A percentile compares a stretch with the other conserved stretches of the same genome.
Conservation (phyloP, 768 basidiomycete species). For the Lactarius trivialis region DNA sequence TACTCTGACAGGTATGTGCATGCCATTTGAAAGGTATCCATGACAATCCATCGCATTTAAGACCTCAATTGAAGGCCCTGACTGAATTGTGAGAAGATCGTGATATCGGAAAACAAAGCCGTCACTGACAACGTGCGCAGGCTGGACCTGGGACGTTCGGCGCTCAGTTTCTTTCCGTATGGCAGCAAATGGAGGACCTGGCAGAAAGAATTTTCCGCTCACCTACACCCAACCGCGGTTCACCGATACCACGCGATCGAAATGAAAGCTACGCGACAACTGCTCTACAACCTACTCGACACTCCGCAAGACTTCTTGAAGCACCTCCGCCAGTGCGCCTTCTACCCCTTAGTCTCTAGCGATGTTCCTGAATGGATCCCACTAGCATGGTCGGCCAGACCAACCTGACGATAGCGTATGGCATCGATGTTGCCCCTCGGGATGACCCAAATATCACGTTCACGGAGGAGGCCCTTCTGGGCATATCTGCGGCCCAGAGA, state of each 20-base stretch:
- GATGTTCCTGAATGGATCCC: neutral
- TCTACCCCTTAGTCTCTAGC: neutral
- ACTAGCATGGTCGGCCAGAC: constrained; percentile 29
- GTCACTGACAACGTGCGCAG: constrained; percentile 24
- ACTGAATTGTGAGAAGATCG: constrained; percentile 23
- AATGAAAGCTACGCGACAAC: constrained; percentile 27
- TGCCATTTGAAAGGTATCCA: neutral
- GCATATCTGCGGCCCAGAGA: constrained; percentile 31
- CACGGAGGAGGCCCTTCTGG: constrained; percentile 35
- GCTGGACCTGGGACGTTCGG: constrained; percentile 37
- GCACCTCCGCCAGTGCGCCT: constrained; percentile 33
- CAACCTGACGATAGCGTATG: constrained; percentile 39
- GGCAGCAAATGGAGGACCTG: constrained; percentile 37
- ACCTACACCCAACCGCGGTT: constrained; percentile 34
- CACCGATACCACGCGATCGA: constrained; percentile 29
- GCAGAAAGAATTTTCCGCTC: constrained; percentile 36
- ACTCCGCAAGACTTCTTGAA: constrained; percentile 35
- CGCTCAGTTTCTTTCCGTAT: constrained; percentile 36
- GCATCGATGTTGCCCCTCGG: constrained; percentile 33
- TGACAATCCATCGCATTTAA: constrained; percentile 9
- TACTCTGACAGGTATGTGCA: constrained; percentile 30
- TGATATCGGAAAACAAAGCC: neutral
- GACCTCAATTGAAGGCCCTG: constrained; percentile 25
- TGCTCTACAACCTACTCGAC: constrained; percentile 33
- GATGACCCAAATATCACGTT: constrained; percentile 40